These are phyloP conservation scores for Thymus quinquecostatus DNA, from an alignment of 257 asterid species.

Conservation along the genomic window DNA sequence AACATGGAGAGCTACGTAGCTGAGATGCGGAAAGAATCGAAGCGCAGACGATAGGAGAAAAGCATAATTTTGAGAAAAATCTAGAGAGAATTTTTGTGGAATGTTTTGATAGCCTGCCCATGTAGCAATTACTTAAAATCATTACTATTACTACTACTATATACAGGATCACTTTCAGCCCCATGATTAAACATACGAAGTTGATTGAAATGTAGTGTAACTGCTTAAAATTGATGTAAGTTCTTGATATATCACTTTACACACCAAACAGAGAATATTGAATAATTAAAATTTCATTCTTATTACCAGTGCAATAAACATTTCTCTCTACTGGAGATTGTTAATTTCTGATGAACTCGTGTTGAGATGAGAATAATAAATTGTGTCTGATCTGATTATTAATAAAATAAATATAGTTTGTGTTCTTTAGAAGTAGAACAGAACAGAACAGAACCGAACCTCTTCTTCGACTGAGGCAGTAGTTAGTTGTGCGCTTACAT, in stretches of 20 bases:
- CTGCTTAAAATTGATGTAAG: slow-evolving; percentile 16
- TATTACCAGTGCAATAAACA: too few relatives aligned
- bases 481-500: too few relatives aligned
- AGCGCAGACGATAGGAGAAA: slow-evolving; percentile 69
- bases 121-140: slow-evolving; percentile 12
- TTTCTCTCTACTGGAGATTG: too few relatives aligned
- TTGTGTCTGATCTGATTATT: too few relatives aligned
- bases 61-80: neutral
- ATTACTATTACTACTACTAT: slow-evolving; percentile 19
- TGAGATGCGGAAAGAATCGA: slow-evolving; percentile 90
- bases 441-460: too few relatives aligned
- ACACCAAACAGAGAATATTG: too few relatives aligned
- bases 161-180: slow-evolving; percentile 22
- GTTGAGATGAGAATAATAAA: too few relatives aligned
- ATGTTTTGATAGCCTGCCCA: slow-evolving; percentile 27
- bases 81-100: slow-evolving; percentile 27
- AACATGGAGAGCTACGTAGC: slow-evolving; percentile 75
- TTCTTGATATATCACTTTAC: neutral
- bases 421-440: too few relatives aligned
- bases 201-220: neutral
- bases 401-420: too few relatives aligned
- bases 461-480: neutral
- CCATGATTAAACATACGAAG: slow-evolving; percentile 15
- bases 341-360: too few relatives aligned
- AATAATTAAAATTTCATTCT: too few relatives aligned